Evolutionary conservation across 1,284 basidiomycete species (phyloP), one percentile per base, ranked within the genome.

Genomic region (Gomphus bonarii): DNA sequence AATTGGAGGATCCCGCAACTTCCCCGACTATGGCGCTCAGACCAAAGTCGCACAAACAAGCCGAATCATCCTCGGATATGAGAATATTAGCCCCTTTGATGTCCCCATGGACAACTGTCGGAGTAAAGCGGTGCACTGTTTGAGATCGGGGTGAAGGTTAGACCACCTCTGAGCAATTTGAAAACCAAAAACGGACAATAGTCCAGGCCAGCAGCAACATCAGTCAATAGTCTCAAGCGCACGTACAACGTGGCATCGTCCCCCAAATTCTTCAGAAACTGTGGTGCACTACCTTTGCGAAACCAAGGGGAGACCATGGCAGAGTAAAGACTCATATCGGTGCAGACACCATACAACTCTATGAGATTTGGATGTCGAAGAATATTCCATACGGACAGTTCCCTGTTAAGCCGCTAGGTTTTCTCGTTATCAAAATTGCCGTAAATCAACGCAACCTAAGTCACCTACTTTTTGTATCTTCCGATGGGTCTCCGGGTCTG

Each of bases 301-400:
- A 72, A 65, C 76, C 76, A 78, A 0, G 76, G 77, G 48, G 72
- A 78, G 7, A 78, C 75, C 66, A 78, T 73, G 0, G 74, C 71
- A 9, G 62, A 62, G 42, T 72, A 71, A 28, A 64, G 69, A 12
- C 76, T 75, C 58, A 76, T 76, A 54, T 69, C 72, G 6, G 62
- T 61, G 2, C 68, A 65, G 4, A 66, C 67, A 3, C 76, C 76
- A 54, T 68, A 69, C 0, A 78, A 62, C 46, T 69, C 66, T 30
- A 78, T 58, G 40, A 78, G 61, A 40, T 78, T 69, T 22, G 60
- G 69, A 61, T 78, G 76, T 0, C 64, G 51, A 6, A 78, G 67
- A 30, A 63, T 61, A 49, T 64, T 68, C 76, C 76, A 78, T 11
- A 77, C 67, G 3, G 60, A 54, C 52, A 77, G 63, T 54, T 78